Conservation (phyloP, 345 rosid species). For the Draba incana region DNA sequence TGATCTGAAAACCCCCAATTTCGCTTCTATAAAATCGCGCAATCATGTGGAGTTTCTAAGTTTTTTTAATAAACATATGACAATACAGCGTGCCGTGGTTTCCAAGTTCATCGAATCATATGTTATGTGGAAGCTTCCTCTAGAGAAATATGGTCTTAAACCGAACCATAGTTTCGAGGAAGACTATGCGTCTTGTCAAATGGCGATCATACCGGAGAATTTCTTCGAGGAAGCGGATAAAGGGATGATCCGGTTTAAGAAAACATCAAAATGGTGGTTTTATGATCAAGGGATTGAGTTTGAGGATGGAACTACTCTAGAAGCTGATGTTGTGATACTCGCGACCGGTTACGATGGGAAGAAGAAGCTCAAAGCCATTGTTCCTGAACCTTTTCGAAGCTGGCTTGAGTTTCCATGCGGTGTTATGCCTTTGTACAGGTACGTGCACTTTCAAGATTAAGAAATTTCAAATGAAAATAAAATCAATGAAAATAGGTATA, state of each 20-base stretch:
- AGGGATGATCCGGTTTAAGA: slow-evolving; percentile 73
- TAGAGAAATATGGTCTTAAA: slow-evolving; percentile 71
- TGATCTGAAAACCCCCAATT: background rate
- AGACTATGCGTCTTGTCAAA: slow-evolving; percentile 95
- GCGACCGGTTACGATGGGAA: slow-evolving; percentile 88
- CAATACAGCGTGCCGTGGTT: slow-evolving; percentile 58
- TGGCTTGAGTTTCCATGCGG: slow-evolving; percentile 63
- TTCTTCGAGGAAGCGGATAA: slow-evolving; percentile 84
- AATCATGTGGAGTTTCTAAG: slow-evolving; percentile 1
- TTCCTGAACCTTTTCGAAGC: slow-evolving; percentile 76
- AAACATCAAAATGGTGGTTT: slow-evolving; percentile 77
- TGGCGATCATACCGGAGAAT: slow-evolving; percentile 80
- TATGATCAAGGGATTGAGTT: slow-evolving; percentile 69
- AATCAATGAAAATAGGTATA: too few species aligned
- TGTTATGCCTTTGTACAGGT: slow-evolving; percentile 78
- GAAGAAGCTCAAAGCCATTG: slow-evolving; percentile 70
- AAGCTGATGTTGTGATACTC: slow-evolving; percentile 78
- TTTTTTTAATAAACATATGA: background rate
- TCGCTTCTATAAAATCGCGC: background rate
- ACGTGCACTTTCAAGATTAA: background rate
- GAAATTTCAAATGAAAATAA: too few species aligned
- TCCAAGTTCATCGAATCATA: slow-evolving; percentile 90
- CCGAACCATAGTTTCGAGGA: slow-evolving; percentile 88
- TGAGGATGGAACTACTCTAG: slow-evolving; percentile 58
- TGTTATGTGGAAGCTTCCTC: slow-evolving; percentile 69